Conservation (phyloP, 371 early-diverging fungal species). For the Syncephalastrum monosporum region DNA sequence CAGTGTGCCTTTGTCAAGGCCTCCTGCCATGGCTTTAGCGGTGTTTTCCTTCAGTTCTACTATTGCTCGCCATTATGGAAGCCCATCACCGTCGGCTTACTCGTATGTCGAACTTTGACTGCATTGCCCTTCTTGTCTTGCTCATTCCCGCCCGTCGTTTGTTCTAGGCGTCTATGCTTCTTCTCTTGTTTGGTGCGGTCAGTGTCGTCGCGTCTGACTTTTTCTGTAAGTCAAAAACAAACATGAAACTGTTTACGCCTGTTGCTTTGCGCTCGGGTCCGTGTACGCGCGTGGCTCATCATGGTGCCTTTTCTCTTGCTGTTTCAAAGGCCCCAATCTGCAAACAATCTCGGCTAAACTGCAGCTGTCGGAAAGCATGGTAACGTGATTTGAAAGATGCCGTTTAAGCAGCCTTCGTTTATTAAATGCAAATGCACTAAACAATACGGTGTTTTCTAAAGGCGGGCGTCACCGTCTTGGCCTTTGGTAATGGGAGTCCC, state of each 20-base stretch:
- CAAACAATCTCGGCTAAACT: slow-evolving; percentile 63
- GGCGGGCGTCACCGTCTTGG: slow-evolving; percentile 86
- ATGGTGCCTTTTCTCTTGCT: slow-evolving; percentile 2
- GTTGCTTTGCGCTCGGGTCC: background rate
- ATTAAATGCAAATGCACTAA: background rate
- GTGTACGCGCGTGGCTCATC: background rate
- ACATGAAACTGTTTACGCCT: background rate
- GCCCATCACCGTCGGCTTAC: slow-evolving; percentile 33
- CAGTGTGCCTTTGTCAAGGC: slow-evolving; percentile 56
- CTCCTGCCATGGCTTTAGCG: slow-evolving; percentile 52
- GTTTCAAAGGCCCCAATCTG: slow-evolving; percentile 56
- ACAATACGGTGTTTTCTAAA: slow-evolving; percentile 11
- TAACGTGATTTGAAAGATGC: slow-evolving; percentile 19
- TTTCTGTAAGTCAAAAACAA: slow-evolving; percentile 52
- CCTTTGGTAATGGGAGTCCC: slow-evolving; percentile 85
- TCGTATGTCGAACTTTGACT: slow-evolving; percentile 35
- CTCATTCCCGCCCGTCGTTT: slow-evolving; percentile 1
- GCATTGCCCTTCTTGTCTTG: slow-evolving; percentile 1
- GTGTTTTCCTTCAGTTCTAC: slow-evolving; percentile 58
- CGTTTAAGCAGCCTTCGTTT: background rate
- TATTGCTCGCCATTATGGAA: slow-evolving; percentile 54
- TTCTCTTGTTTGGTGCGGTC: slow-evolving; percentile 61
- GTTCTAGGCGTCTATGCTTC: slow-evolving; percentile 32
- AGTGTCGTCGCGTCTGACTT: slow-evolving; percentile 72
- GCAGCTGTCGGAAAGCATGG: slow-evolving; percentile 67